Evolutionary conservation across 345 rosid genomes (phyloP).

Genomic region (Eucalyptus polybractea): DNA sequence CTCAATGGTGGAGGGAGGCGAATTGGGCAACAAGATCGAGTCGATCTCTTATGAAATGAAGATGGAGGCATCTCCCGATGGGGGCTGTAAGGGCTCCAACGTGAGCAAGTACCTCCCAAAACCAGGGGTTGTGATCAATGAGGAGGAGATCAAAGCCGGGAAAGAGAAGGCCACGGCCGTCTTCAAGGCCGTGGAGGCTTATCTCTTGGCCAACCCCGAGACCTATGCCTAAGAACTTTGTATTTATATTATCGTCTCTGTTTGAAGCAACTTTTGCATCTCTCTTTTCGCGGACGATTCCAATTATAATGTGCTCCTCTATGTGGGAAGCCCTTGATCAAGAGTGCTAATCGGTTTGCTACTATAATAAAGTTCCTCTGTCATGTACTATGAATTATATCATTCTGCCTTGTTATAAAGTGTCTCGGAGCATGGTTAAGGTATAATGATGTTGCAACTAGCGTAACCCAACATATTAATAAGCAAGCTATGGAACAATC

Average conservation of each 20-base stretch:
- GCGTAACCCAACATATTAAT: too few relatives aligned
- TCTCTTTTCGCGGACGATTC: neutral
- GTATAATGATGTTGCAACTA: neutral
- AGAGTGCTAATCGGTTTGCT: neutral
- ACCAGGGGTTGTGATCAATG: neutral
- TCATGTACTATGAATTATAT: neutral
- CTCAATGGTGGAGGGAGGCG: slow-evolving; percentile 8
- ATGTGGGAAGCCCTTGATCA: neutral
- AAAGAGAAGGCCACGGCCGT: slow-evolving; percentile 3
- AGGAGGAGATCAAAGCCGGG: slow-evolving; percentile 14
- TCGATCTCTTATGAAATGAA: neutral
- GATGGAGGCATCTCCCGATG: neutral
- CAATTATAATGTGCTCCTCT: neutral
- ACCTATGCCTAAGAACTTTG: neutral
- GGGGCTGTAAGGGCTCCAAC: slow-evolving; percentile 3
- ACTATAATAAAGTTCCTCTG: neutral
- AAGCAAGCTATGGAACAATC: too few relatives aligned
- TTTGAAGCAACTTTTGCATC: neutral
- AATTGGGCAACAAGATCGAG: neutral
- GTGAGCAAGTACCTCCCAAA: slow-evolving; percentile 4
- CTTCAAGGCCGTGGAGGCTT: slow-evolving; percentile 22
- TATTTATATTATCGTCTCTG: neutral
- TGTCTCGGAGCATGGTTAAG: neutral
- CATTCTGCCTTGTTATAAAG: neutral
- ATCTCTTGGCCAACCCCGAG: slow-evolving; percentile 14